Conservation (phyloP, 148 eudicot genomes). For the Cornus controversa region DNA sequence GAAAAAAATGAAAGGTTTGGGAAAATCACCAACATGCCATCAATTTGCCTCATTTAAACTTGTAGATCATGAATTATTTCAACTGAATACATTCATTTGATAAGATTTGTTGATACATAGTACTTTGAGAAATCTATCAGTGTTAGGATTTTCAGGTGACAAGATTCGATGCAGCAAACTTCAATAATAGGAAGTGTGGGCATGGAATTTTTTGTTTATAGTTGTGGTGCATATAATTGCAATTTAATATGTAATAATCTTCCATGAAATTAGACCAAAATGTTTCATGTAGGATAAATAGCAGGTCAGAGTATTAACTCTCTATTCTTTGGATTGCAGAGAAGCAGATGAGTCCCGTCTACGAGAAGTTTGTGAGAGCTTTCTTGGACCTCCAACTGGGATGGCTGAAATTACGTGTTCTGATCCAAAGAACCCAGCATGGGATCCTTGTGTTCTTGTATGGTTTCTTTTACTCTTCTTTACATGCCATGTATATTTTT, state of each 20-base stretch:
- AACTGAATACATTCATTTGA: not conserved
- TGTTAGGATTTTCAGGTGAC: no score
- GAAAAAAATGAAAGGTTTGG: no score
- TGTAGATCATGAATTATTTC: not conserved
- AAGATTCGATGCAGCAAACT: no score
- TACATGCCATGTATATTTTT: not conserved
- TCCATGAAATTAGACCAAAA: not conserved
- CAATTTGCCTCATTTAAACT: not conserved
- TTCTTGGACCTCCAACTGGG: conserved; percentile 95
- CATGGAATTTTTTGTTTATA: no score
- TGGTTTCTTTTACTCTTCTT: conserved; percentile 24
- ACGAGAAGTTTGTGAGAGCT: conserved; percentile 92
- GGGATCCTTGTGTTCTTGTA: conserved; percentile 96
- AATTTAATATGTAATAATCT: not conserved
- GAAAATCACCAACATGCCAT: no score
- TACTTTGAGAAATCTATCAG: not conserved
- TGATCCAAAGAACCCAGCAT: conserved; percentile 47
- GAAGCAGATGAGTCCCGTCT: conserved; percentile 91
- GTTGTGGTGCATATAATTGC: not conserved
- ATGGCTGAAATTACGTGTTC: conserved; percentile 60
- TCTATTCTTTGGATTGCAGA: conserved; percentile 38
- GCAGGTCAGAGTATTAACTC: not conserved
- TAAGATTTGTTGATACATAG: no score
- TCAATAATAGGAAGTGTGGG: not conserved
- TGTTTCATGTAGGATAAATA: not conserved